Percentiles rank a stretch among this genome's conserved stretches.
phyloP scores from a whole-genome alignment of 768 basidiomycete genomes.

The Boletus speciosus region DNA sequence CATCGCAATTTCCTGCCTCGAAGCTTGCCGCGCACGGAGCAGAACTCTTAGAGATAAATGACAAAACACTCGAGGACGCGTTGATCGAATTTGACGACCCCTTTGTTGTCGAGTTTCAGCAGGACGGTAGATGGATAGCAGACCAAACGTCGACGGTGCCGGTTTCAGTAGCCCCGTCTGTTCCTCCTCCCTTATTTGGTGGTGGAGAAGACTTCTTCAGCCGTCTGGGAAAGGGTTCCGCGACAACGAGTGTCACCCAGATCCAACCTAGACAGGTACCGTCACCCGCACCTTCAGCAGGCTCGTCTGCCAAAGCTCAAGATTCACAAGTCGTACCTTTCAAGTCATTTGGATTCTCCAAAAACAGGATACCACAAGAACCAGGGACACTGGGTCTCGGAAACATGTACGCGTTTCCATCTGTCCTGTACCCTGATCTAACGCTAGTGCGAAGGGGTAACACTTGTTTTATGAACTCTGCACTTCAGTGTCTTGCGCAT shows the following conservation, averaged over 20 bases:
- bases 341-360: slow-evolving; percentile 35
- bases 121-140: slow-evolving; percentile 56
- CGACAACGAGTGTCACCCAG: slow-evolving; percentile 23
- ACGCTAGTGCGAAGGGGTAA: slow-evolving; percentile 60
- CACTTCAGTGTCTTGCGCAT: slow-evolving; percentile 93
- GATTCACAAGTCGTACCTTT: slow-evolving; percentile 27
- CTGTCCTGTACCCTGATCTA: slow-evolving; percentile 7
- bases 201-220: slow-evolving; percentile 57
- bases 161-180: slow-evolving; percentile 17
- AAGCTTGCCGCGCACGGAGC: slow-evolving; percentile 29
- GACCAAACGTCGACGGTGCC: slow-evolving; percentile 26
- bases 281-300: slow-evolving; percentile 18
- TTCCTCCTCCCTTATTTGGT: slow-evolving; percentile 51
- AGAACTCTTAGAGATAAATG: slow-evolving; percentile 41
- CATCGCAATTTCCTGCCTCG: slow-evolving; percentile 27
- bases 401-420: slow-evolving; percentile 65
- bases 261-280: slow-evolving; percentile 24
- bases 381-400: slow-evolving; percentile 84
- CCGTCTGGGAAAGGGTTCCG: slow-evolving; percentile 31
- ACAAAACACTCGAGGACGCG: slow-evolving; percentile 55
- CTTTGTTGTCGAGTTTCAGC: slow-evolving; percentile 75
- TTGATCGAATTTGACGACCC: slow-evolving; percentile 58
- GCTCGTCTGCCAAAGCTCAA: slow-evolving; percentile 23
- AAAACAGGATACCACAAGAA: slow-evolving; percentile 41
- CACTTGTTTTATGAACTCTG: slow-evolving; percentile 99